A percentile compares a stretch with the other conserved stretches of the same genome.
Evolutionary conservation across 148 eudicot genomes (phyloP).

Genomic region (Nepenthes mirabilis): DNA sequence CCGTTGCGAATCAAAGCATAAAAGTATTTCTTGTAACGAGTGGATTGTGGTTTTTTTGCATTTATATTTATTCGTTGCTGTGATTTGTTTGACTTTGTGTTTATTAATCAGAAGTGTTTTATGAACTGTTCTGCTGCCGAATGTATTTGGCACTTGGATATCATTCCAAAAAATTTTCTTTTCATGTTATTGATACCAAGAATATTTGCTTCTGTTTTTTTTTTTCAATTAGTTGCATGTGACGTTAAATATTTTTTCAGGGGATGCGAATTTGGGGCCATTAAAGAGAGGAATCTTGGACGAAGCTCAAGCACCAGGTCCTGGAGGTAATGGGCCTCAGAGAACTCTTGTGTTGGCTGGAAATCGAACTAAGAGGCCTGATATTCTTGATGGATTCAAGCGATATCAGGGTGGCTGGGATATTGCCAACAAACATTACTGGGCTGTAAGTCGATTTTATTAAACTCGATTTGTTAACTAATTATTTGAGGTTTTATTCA

Average conservation of each 20-base stretch:
- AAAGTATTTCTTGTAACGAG: too few species aligned
- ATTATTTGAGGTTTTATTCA: not conserved
- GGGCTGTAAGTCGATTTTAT: slow-evolving; percentile 63
- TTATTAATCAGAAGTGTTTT: too few species aligned
- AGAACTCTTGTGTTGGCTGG: slow-evolving; percentile 65
- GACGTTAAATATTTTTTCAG: slow-evolving; percentile 16
- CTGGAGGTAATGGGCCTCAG: slow-evolving; percentile 24
- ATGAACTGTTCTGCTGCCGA: not conserved
- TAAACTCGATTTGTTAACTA: not conserved
- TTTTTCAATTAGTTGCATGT: not conserved
- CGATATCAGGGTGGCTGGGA: slow-evolving; percentile 88
- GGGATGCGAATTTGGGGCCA: slow-evolving; percentile 41
- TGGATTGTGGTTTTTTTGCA: too few species aligned
- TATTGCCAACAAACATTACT: slow-evolving; percentile 72
- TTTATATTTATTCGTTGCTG: too few species aligned
- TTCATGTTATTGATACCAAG: not conserved
- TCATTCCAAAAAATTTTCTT: not conserved
- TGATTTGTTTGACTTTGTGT: too few species aligned
- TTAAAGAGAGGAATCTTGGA: slow-evolving; percentile 41
- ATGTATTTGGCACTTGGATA: not conserved
- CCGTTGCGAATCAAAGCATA: too few species aligned
- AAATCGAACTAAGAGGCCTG: slow-evolving; percentile 71
- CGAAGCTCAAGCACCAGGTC: slow-evolving; percentile 56
- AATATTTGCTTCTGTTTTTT: not conserved
- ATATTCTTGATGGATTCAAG: slow-evolving; percentile 55